Percentiles rank a stretch among this genome's conserved stretches.
Conservation (phyloP, 495 filamentous ascomycete genomes). For the Penicillium bovifimosum region DNA sequence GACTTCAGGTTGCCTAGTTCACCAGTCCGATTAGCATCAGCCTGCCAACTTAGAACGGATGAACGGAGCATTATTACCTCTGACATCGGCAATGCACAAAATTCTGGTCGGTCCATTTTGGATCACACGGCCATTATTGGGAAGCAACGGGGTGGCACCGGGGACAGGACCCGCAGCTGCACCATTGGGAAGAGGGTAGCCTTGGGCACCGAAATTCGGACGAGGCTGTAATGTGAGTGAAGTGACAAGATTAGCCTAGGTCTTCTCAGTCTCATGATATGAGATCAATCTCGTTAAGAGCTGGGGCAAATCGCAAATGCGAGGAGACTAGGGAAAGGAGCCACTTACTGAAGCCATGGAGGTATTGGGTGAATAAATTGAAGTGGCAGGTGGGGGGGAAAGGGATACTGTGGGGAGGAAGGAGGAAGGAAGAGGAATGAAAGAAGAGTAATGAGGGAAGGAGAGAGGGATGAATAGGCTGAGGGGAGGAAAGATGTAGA, state of each 20-base stretch:
- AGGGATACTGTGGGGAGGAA: not conserved
- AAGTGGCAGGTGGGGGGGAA: slow-evolving; percentile 1
- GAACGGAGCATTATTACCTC: slow-evolving; percentile 57
- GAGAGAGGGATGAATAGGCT: slow-evolving; percentile 17
- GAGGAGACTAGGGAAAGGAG: slow-evolving; percentile 17
- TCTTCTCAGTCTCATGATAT: not conserved
- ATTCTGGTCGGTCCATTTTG: slow-evolving; percentile 81
- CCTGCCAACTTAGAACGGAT: not conserved
- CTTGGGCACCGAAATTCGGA: slow-evolving; percentile 45
- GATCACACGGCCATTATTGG: slow-evolving; percentile 68
- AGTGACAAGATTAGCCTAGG: slow-evolving; percentile 3
- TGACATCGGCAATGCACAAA: slow-evolving; percentile 93
- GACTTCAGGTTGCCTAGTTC: slow-evolving; percentile 83
- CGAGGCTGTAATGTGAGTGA: slow-evolving; percentile 31
- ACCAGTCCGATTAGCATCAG: slow-evolving; percentile 16
- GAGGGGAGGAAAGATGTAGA: slow-evolving; percentile 17
- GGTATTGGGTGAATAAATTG: slow-evolving; percentile 12
- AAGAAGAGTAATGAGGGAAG: slow-evolving; percentile 14
- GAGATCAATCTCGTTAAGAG: not conserved
- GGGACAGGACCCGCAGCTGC: slow-evolving; percentile 44
- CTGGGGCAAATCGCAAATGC: slow-evolving; percentile 9
- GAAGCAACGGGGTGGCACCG: slow-evolving; percentile 51
- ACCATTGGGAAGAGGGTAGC: slow-evolving; percentile 48
- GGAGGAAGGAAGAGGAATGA: not conserved
- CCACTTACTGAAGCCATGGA: slow-evolving; percentile 53